Percentiles rank a stretch among this genome's conserved stretches.
Conservation (phyloP, 2,329 filamentous ascomycete genomes). For the Cladophialophora yegresii region DNA sequence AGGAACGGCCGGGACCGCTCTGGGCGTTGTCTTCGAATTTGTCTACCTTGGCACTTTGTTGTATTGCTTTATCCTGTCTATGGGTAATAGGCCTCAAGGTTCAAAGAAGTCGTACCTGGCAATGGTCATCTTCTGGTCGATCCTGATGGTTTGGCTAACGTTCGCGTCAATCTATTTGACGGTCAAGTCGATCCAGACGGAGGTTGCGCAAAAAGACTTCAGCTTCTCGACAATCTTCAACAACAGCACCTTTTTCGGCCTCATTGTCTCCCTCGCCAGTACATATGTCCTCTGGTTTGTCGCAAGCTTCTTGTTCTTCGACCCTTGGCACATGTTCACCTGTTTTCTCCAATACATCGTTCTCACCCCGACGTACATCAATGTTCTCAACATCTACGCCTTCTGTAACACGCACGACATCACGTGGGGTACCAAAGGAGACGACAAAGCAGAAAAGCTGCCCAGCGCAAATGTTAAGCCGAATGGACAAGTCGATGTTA, state of each 20-base stretch:
- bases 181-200: conserved; percentile 75
- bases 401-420: conserved; percentile 99
- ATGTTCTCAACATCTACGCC: conserved; percentile 97
- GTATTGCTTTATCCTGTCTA: conserved; percentile 89
- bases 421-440: conserved; percentile 96
- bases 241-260: conserved; percentile 86
- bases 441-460: conserved; percentile 90
- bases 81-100: conserved; percentile 92
- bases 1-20: conserved; percentile 72
- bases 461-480: conserved; percentile 87
- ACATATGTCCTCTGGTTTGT: conserved; percentile 94
- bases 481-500: conserved; percentile 90
- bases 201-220: conserved; percentile 67
- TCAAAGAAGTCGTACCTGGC: conserved; percentile 92
- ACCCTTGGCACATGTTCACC: conserved; percentile 99
- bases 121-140: conserved; percentile 98
- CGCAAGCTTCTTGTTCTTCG: conserved; percentile 89
- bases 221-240: conserved; percentile 72
- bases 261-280: conserved; percentile 87
- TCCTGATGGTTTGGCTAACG: conserved; percentile 92
- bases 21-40: conserved; percentile 94
- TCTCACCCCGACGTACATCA: conserved; percentile 94
- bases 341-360: conserved; percentile 89
- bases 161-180: conserved; percentile 96
- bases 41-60: conserved; percentile 88